A percentile compares a stretch with the other conserved stretches of the same genome.
Conservation (phyloP, 2,329 filamentous ascomycete species). For the Fusarium stilboides region DNA sequence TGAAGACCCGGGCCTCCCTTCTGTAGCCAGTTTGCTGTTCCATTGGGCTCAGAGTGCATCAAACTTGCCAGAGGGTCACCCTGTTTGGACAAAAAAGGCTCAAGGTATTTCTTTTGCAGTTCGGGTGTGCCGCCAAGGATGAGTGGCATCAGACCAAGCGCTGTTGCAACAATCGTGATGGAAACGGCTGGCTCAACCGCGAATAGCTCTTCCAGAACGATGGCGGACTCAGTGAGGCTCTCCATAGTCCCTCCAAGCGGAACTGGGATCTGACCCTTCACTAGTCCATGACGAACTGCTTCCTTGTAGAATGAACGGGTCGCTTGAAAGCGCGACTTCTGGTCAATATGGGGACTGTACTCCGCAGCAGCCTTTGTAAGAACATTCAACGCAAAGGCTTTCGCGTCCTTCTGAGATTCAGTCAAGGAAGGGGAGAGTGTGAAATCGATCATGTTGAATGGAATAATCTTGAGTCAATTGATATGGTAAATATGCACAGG, state of each 20-base stretch:
- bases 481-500: no score
- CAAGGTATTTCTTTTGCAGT: background rate
- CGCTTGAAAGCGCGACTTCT: background rate
- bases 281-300: background rate
- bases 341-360: background rate
- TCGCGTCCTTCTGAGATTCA: background rate
- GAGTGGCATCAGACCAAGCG: slow-evolving; percentile 12
- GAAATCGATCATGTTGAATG: slow-evolving; percentile 4
- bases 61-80: slow-evolving; percentile 6
- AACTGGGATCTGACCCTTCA: slow-evolving; percentile 10
- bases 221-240: background rate
- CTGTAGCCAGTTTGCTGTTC: slow-evolving; percentile 15
- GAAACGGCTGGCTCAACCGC: background rate
- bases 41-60: slow-evolving; percentile 12
- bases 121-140: background rate
- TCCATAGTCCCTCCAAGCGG: background rate
- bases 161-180: slow-evolving; percentile 8
- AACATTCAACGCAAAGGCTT: background rate
- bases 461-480: no score
- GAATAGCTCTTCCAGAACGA: slow-evolving; percentile 12
- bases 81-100: slow-evolving; percentile 1
- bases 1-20: slow-evolving; percentile 9
- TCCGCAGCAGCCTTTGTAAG: slow-evolving; percentile 1
- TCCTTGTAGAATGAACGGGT: background rate
- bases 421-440: background rate